Conservation (phyloP, 2,329 filamentous ascomycete genomes). For the Talaromyces atroroseus region DNA sequence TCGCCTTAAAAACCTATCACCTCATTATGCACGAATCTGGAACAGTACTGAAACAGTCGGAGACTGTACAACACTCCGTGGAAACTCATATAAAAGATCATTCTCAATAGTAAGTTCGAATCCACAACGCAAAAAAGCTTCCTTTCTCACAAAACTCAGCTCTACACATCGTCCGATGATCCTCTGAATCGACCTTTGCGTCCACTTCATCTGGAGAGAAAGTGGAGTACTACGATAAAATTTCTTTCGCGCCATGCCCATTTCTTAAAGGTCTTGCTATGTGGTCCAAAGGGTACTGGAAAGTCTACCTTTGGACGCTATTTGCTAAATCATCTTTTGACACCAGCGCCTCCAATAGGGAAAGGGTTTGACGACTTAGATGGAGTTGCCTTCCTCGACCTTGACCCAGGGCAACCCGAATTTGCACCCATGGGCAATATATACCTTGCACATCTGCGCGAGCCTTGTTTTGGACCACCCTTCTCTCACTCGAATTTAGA, state of each 20-base stretch:
- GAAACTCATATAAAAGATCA: conserved; percentile 24
- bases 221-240: conserved; percentile 42
- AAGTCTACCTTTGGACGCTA: conserved; percentile 57
- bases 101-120: conserved; percentile 36
- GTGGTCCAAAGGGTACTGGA: conserved; percentile 52
- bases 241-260: conserved; percentile 37
- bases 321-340: conserved; percentile 51
- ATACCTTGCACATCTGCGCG: conserved; percentile 49
- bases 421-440: conserved; percentile 55
- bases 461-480: conserved; percentile 51
- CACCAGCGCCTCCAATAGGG: conserved; percentile 30
- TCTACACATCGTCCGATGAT: conserved; percentile 40
- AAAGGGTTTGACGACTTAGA: conserved; percentile 26
- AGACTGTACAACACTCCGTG: conserved; percentile 30
- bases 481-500: conserved; percentile 48
- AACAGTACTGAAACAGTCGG: conserved; percentile 31
- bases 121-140: not conserved
- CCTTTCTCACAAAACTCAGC: conserved; percentile 23
- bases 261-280: conserved; percentile 42
- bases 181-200: conserved; percentile 36
- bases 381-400: conserved; percentile 51
- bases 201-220: conserved; percentile 39
- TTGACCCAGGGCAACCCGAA: conserved; percentile 56
- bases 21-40: conserved; percentile 52
- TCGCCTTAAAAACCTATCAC: conserved; percentile 44